phyloP scores from a whole-genome alignment of 2,329 filamentous ascomycete species.

The Albophoma yamanashiensis region DNA sequence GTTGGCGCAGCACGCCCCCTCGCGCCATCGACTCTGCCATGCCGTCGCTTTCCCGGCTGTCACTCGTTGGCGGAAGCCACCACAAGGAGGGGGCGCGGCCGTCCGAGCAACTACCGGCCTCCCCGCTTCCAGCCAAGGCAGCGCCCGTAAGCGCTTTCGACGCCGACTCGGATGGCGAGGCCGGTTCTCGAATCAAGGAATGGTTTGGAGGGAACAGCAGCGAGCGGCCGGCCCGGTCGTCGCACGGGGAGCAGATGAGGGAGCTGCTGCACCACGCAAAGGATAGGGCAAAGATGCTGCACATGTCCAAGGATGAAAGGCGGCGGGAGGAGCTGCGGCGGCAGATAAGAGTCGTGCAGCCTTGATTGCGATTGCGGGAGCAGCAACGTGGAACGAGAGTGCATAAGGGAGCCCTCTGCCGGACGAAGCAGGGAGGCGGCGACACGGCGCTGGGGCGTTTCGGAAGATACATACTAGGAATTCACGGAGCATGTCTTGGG shows the following conservation, averaged over 20 bases:
- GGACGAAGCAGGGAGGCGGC: not conserved
- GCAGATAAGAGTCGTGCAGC: slow-evolving; percentile 21
- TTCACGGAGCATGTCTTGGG: not conserved
- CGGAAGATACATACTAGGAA: not conserved
- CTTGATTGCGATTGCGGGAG: not conserved
- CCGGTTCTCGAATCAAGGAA: slow-evolving; percentile 5
- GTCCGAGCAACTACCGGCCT: not conserved
- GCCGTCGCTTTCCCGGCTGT: not conserved
- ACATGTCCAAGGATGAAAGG: slow-evolving; percentile 17
- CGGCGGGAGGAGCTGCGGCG: slow-evolving; percentile 23
- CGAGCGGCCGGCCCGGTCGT: not conserved
- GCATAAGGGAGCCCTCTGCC: not conserved
- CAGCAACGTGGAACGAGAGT: not conserved
- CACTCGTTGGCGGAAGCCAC: not conserved
- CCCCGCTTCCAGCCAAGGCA: not conserved
- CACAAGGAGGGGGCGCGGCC: not conserved
- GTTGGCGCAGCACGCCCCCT: slow-evolving; percentile 12
- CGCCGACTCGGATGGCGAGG: slow-evolving; percentile 20
- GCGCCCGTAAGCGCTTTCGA: slow-evolving; percentile 19
- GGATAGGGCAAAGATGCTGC: slow-evolving; percentile 10
- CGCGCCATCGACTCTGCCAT: slow-evolving; percentile 1
- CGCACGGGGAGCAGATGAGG: not conserved
- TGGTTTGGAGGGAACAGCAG: slow-evolving; percentile 5
- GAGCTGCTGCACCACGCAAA: slow-evolving; percentile 12
- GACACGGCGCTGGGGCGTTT: not conserved